Conservation (phyloP, 805 yeast genomes). For the Metschnikowia colocasiae region DNA sequence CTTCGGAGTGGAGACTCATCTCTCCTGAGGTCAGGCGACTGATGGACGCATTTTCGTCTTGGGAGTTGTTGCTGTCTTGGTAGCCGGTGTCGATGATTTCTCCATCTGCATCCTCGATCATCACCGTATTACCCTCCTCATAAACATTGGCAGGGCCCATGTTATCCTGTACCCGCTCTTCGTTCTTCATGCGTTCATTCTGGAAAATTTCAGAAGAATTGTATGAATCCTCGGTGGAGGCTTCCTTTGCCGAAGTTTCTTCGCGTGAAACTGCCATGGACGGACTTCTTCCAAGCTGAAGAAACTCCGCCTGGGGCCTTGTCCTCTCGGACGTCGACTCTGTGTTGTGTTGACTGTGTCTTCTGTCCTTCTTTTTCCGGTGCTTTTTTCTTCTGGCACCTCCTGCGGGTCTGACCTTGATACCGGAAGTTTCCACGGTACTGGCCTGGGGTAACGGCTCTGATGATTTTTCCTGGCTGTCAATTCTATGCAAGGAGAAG, state of each 20-base stretch:
- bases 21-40: background rate
- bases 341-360: conserved; percentile 17
- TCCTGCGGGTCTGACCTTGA: conserved; percentile 68
- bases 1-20: conserved; percentile 38
- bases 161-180: conserved; percentile 3
- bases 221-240: conserved; percentile 2
- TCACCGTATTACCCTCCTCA: conserved; percentile 65
- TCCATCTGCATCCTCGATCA: conserved; percentile 82
- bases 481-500: conserved; percentile 78
- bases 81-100: conserved; percentile 63
- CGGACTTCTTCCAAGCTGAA: conserved; percentile 35
- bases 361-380: conserved; percentile 34
- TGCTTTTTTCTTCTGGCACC: conserved; percentile 58
- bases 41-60: background rate
- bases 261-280: conserved; percentile 13
- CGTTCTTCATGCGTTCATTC: background rate
- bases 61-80: conserved; percentile 13
- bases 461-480: conserved; percentile 42
- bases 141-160: conserved; percentile 34
- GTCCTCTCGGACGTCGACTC: conserved; percentile 23
- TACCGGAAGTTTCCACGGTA: conserved; percentile 59
- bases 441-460: conserved; percentile 27
- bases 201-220: background rate
- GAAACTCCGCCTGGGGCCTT: conserved; percentile 38
- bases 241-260: conserved; percentile 1